These are phyloP conservation scores for Tephrocybe sp. DNA, from an alignment of 768 basidiomycete genomes.

Conservation along the genomic window DNA sequence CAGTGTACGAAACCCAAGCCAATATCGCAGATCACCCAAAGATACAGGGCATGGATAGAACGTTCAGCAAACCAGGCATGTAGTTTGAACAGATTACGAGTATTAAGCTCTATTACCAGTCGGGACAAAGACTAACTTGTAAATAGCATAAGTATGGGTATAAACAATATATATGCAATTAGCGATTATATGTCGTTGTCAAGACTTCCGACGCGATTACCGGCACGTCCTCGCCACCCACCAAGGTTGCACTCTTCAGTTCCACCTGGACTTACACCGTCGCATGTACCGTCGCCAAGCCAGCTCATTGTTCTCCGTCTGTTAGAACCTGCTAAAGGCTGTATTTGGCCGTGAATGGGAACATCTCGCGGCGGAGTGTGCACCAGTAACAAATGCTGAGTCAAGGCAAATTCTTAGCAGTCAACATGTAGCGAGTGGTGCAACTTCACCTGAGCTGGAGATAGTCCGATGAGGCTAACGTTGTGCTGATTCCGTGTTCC, in stretches of 20 bases:
- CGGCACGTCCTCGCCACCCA: conserved; percentile 22
- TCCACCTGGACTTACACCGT: conserved; percentile 2
- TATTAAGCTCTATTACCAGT: too few relatives aligned
- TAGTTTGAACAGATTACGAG: conserved; percentile 14
- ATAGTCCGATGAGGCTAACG: conserved; percentile 66
- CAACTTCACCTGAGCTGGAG: conserved; percentile 78
- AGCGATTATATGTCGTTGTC: conserved; percentile 16
- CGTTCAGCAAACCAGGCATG: conserved; percentile 45
- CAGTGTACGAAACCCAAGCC: conserved; percentile 87
- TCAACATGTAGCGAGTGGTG: conserved; percentile 19
- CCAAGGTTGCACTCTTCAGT: conserved; percentile 24
- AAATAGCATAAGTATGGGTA: background rate
- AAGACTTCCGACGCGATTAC: conserved; percentile 22
- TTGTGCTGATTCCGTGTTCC: conserved; percentile 49
- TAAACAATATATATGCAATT: background rate
- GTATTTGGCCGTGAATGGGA: conserved; percentile 30
- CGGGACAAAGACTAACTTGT: too few relatives aligned
- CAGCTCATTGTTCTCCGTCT: conserved; percentile 42
- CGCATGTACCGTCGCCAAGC: conserved; percentile 21
- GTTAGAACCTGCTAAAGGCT: conserved; percentile 27
- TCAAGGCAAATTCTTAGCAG: conserved; percentile 1
- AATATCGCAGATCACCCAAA: conserved; percentile 88
- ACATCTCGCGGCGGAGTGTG: conserved; percentile 63
- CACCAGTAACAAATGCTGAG: conserved; percentile 61
- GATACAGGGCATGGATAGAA: conserved; percentile 75